A percentile compares a stretch with the other conserved stretches of the same genome.
phyloP scores from a whole-genome alignment of 345 rosid species.

The Pistacia atlantica region DNA sequence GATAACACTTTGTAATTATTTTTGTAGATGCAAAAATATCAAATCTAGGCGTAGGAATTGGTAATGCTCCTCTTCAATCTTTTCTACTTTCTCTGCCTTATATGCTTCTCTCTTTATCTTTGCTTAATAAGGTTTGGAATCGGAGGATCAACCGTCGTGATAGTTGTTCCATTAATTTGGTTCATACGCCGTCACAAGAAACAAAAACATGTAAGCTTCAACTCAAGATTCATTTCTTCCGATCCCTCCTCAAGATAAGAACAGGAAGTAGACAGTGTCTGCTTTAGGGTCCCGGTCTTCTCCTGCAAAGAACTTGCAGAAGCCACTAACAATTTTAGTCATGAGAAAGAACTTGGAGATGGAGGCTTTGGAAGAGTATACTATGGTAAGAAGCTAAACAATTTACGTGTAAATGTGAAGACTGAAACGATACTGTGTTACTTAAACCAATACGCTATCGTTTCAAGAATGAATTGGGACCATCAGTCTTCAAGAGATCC shows the following conservation, averaged over 20 bases:
- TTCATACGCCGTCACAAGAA: constrained; percentile 13
- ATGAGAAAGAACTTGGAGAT: constrained; percentile 56
- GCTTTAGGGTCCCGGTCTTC: constrained; percentile 56
- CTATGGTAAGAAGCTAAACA: constrained; percentile 6
- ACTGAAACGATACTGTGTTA: no score
- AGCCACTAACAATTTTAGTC: constrained; percentile 58
- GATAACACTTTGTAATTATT: neutral
- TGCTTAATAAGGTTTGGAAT: constrained; percentile 35
- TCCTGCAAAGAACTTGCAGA: constrained; percentile 56
- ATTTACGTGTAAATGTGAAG: no score
- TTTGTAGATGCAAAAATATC: neutral
- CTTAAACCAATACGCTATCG: no score
- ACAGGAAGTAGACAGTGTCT: constrained; percentile 31
- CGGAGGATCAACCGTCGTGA: constrained; percentile 30
- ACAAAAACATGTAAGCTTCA: constrained; percentile 29
- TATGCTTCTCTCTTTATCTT: neutral
- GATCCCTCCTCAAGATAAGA: constrained; percentile 36
- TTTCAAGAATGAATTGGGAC: no score
- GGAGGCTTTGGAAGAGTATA: constrained; percentile 80
- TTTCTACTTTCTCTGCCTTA: no score
- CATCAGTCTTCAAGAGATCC: no score
- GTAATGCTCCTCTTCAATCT: no score
- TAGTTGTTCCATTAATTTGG: constrained; percentile 17
- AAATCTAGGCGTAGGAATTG: no score
- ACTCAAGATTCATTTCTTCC: constrained; percentile 23